Base-by-base conservation (phyloP, 1,284 basidiomycete species). In the Leccinum insolens region DNA sequence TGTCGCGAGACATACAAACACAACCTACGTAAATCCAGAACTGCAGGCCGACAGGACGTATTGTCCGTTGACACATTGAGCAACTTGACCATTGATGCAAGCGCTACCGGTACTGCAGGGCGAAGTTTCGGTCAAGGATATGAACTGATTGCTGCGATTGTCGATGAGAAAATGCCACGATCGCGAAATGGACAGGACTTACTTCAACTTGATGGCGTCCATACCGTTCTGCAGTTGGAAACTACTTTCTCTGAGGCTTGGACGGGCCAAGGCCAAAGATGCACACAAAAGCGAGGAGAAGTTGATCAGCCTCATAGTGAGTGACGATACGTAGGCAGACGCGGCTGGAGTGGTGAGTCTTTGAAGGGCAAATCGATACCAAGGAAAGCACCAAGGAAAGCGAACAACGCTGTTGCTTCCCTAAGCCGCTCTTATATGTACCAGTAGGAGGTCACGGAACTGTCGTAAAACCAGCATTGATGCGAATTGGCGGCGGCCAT, bases 181-280 rank as follows among this genome's bases (percentile, higher is more conserved):
- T 3, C 15, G 49, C 17, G 15, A 31, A 46, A 15, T 31, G 57
- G 22, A 69, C 6, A 39, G 8, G 17, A 78, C 83, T 65, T 65
- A 86, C 88, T 88, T 88, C 28, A 82, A 75, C 15, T 82, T 80
- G 69, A 88, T 82, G 60, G 87, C 86, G 69, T 84, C 84, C 70
- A 85, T 75, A 65, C 86, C 86, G 75, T 88, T 89, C 71, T 83
- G 78, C 52, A 82, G 76, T 63, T 74, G 71, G 73, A 85, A 82
- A 20, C 72, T 75, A 34, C 77, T 78, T 17, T 76, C 77, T 63
- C 73, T 71, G 63, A 76, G 76, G 64, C 76, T 73, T 12, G 82
- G 83, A 63, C 77, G 80, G 15, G 83, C 84, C 44, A 78, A 76
- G 17, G 73, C 81, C 8, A 81, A 74, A 63, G 82, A 69, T 9